These are phyloP conservation scores for Talaromyces verruculosus DNA, from an alignment of 2,329 filamentous ascomycete species.

Conservation along the genomic window DNA sequence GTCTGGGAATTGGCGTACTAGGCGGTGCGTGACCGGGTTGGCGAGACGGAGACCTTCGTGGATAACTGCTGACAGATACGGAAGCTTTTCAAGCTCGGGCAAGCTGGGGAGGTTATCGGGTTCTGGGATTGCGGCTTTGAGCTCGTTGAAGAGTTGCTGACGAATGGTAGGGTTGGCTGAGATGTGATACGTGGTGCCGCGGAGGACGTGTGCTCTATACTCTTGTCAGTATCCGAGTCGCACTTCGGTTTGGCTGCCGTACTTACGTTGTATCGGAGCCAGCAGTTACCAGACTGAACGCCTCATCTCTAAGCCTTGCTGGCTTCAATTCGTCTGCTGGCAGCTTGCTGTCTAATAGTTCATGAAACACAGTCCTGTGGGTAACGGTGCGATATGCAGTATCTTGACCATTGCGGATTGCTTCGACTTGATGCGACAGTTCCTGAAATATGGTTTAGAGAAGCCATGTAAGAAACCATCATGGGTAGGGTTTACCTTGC, in stretches of 20 bases:
- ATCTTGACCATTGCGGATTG: not conserved
- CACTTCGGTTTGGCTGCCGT: not conserved
- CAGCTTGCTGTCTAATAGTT: not conserved
- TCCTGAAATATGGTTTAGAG: not conserved
- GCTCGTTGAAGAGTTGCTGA: slow-evolving; percentile 22
- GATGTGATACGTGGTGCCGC: slow-evolving; percentile 21
- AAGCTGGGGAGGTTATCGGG: slow-evolving; percentile 18
- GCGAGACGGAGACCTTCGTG: slow-evolving; percentile 34
- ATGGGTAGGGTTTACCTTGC: not conserved
- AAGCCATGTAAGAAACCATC: not conserved
- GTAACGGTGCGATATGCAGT: not conserved
- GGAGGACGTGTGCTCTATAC: slow-evolving; percentile 9
- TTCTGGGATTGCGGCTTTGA: slow-evolving; percentile 24
- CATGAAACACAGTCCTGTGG: not conserved
- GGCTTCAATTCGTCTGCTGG: not conserved
- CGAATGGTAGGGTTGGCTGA: slow-evolving; percentile 22
- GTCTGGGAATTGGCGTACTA: slow-evolving; percentile 26
- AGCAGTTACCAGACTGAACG: not conserved
- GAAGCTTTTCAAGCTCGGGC: slow-evolving; percentile 28
- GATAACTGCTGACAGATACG: slow-evolving; percentile 29
- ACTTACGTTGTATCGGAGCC: not conserved
- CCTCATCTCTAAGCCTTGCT: not conserved
- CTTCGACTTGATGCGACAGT: not conserved
- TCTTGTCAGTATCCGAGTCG: not conserved
- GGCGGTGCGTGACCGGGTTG: slow-evolving; percentile 34